These are phyloP conservation scores for Laburnicola sp. DNA, from an alignment of 2,329 filamentous ascomycete species.

Conservation along the genomic window DNA sequence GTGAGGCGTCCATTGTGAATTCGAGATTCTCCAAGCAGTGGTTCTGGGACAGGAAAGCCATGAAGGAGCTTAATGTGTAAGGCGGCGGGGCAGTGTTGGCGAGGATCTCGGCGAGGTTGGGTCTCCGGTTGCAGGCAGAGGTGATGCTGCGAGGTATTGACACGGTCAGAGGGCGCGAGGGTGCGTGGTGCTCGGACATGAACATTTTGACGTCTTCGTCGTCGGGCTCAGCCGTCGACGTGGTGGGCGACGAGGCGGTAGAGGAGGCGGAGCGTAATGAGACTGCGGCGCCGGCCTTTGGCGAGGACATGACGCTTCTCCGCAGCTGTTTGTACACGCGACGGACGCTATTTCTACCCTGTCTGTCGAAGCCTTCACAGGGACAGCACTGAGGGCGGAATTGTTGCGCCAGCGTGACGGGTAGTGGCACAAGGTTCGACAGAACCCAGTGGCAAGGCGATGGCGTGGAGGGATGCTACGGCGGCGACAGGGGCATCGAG, in stretches of 20 bases:
- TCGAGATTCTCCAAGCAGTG: conserved; percentile 96
- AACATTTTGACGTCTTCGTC: conserved; percentile 54
- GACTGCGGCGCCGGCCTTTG: conserved; percentile 33
- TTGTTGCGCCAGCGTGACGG: conserved; percentile 46
- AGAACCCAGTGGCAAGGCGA: conserved; percentile 36
- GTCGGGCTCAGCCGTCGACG: conserved; percentile 35
- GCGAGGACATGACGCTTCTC: conserved; percentile 44
- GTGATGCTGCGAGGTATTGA: conserved; percentile 50
- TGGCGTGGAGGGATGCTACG: conserved; percentile 27
- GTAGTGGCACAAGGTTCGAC: conserved; percentile 38
- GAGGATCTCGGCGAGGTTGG: conserved; percentile 83
- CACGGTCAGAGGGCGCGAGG: conserved; percentile 55
- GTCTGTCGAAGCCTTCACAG: conserved; percentile 39
- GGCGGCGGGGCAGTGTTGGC: conserved; percentile 82
- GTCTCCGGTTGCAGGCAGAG: conserved; percentile 63
- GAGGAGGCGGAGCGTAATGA: conserved; percentile 40
- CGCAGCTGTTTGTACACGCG: conserved; percentile 44
- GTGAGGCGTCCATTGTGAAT: conserved; percentile 91
- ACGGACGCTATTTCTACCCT: conserved; percentile 38
- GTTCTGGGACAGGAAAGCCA: conserved; percentile 94
- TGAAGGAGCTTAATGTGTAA: conserved; percentile 90
- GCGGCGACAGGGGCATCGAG: conserved; percentile 34
- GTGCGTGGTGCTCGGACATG: conserved; percentile 52
- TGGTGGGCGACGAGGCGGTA: conserved; percentile 38
- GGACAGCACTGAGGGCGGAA: conserved; percentile 36